Base-by-base conservation (phyloP, 1,284 basidiomycete genomes). In the Ustanciosporium gigantosporum region DNA sequence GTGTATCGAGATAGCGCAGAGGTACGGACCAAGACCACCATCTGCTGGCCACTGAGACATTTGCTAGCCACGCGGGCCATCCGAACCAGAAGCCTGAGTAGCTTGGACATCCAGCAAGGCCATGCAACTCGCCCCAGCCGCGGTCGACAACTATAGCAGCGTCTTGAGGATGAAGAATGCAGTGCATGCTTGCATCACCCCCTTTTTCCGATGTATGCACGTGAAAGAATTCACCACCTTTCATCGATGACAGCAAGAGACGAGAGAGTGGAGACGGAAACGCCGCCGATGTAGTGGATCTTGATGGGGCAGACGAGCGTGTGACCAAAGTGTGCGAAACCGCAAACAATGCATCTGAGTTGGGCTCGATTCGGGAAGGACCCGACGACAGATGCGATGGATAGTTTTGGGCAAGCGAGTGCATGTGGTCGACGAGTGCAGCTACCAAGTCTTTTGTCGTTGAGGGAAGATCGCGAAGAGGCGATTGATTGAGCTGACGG, bases 81-180 rank as follows among this genome's bases (percentile, higher is more conserved):
- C 53, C 52, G 20, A 60, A 15, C 62, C 53, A 66, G 40, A 57
- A 66, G 5, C 59, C 53, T 1, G 52, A 43, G 15, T 62, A 53
- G 5, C 51, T 53, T 0, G 59, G 62, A 25, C 51, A 55, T 17
- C 68, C 68, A 2, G 68, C 66, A 1, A 71, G 36, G 1, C 46
- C 20, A 22, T 71, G 68, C 16, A 69, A 43, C 31, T 67, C 59
- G 7, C 55, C 68, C 62, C 66, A 71, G 2, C 55, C 55, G 25
- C 46, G 37, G 14, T 52, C 44, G 0, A 71, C 36, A 9, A 69
- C 46, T 16, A 47, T 9, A 3, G 45, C 40, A 5, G 66, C 61
- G 32, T 71, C 66, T 13, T 45, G 29, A 1, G 67, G 64, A n/a
- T 52, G 43, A 25, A 69, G 23, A 9, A 61, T 56, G 17, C 58